Evolutionary conservation across 495 filamentous ascomycete species (phyloP), one percentile per base, ranked within the genome.

Genomic region (Poronia punctata): DNA sequence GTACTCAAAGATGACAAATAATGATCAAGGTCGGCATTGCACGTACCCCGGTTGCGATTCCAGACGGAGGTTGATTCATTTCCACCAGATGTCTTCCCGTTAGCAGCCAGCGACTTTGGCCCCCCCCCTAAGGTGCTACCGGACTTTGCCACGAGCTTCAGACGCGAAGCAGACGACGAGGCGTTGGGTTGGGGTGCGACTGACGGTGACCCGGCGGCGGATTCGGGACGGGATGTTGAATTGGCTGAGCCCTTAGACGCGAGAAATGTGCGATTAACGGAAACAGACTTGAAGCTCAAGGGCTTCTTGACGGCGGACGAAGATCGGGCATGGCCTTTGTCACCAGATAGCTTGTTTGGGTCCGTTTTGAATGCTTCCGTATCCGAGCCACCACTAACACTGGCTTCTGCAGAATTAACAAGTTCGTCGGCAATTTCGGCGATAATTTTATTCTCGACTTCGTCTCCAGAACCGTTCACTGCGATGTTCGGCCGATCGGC

Each of bases 1-100:
- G 5, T 38, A 34, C 27, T 32, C 10, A 38, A n/a, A 35, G 5
- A 19, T 27, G 27, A 9, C 23, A 43, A 11, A 37, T 42, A 39
- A 34, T 11, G 9, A 24, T 4, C 5, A 11, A 22, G 17, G 14
- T n/a, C 17, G 16, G 15, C 7, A 14, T 11, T 20, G 9, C 16
- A 72, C 77, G 59, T 81, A 96, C 90, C 88, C 72, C 85, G 75
- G 57, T 99, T 99, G 64, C 89, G 95, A 59, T 97, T 99, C 92
- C 92, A 99, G 16, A 99, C 92, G 66, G 81, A 65, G 70, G 79
- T 58, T 66, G 81, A 57, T 62, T 94, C 74, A 10, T 71, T 71
- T 10, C 64, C 64, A 28, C 65, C 39, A 16, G 66, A 61, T 26
- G 66, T 30, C 70, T 78, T 80, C 67, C 62, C 69, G 33, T 73